Evolutionary conservation across 768 basidiomycete species (phyloP), one percentile per base, ranked within the genome.

Genomic region (Hemileccinum rubropunctum): DNA sequence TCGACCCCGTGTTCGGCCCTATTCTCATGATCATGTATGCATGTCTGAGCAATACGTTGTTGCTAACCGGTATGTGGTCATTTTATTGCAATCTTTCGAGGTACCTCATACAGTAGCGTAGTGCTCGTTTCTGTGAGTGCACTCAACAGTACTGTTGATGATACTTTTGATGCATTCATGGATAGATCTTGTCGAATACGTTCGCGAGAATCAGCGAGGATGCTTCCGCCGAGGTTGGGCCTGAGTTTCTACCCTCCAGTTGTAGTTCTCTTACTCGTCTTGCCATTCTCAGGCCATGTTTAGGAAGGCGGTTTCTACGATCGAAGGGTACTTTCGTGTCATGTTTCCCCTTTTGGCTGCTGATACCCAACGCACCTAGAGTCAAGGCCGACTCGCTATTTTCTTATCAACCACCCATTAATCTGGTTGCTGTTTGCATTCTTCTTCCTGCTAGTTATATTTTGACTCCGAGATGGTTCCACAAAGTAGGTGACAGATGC

Each of bases 391-490:
- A 98, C 65, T 91, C 83, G 1, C 66, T 98, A 12, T 98, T 97
- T 66, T 93, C 90, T 20, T 98, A 98, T 65, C 91, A 94, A 61
- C 88, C 95, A 1, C 97, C 97, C 0, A 70, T 98, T 60, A 99
- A 98, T 66, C 69, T 98, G 6, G 52, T 95, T 37, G 97, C 95
- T 0, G 72, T 98, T 13, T 82, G 83, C 45, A 74, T 95, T 54
- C 87, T 99, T 79, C 75, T 94, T 53, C 94, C 97, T 2, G 76
- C 88, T 18, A 89, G 86, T 56, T 94, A 89, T 65, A 69, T 93
- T 45, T 74, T 97, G n/a, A 79, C 78, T 7, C 92, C 94, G n/a
- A 77, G 95, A 47, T 98, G 93, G 93, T 98, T 98, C 65, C 95
- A 98, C 66, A 98, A 98, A 74, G 89, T 88, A 60, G 46, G 63